Percentiles rank a stretch among this genome's conserved stretches.
phyloP scores from a whole-genome alignment of 192 early-diverging fungal genomes.

The Ambispora gerdemannii region DNA sequence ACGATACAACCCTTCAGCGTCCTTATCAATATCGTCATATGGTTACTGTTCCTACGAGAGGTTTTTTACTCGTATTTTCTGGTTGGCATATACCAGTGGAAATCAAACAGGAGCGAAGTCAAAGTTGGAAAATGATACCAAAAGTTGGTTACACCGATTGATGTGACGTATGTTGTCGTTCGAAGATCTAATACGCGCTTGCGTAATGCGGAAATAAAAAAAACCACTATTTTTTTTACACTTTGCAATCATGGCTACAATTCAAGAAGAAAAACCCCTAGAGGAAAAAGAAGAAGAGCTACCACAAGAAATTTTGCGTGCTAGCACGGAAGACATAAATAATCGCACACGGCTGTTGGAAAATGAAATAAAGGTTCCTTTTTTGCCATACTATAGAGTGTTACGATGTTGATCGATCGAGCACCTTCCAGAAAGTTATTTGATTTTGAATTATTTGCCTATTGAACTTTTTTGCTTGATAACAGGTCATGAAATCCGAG shows the following conservation, averaged over 20 bases:
- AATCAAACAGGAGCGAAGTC: not conserved
- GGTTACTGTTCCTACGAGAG: not conserved
- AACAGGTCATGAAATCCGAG: constrained; percentile 90
- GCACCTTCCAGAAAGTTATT: too few relatives aligned
- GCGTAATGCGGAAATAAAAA: not conserved
- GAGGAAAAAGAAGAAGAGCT: constrained; percentile 62
- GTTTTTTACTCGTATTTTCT: too few relatives aligned
- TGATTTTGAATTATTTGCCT: too few relatives aligned
- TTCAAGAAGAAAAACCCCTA: constrained; percentile 65
- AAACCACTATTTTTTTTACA: not conserved
- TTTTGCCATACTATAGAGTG: constrained; percentile 1
- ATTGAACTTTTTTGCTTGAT: too few relatives aligned
- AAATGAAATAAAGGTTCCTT: constrained; percentile 88
- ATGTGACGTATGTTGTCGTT: not conserved
- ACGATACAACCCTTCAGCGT: not conserved
- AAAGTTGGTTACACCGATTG: not conserved
- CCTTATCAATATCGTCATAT: not conserved
- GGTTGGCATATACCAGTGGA: too few relatives aligned
- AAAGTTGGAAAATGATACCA: not conserved
- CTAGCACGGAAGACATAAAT: constrained; percentile 85
- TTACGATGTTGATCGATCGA: too few relatives aligned
- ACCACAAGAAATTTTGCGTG: constrained; percentile 85
- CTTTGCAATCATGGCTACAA: constrained; percentile 56
- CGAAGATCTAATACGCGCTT: not conserved
- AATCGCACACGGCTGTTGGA: constrained; percentile 91